Conservation (phyloP, 2,329 filamentous ascomycete species). For the Exophiala xenobiotica region DNA sequence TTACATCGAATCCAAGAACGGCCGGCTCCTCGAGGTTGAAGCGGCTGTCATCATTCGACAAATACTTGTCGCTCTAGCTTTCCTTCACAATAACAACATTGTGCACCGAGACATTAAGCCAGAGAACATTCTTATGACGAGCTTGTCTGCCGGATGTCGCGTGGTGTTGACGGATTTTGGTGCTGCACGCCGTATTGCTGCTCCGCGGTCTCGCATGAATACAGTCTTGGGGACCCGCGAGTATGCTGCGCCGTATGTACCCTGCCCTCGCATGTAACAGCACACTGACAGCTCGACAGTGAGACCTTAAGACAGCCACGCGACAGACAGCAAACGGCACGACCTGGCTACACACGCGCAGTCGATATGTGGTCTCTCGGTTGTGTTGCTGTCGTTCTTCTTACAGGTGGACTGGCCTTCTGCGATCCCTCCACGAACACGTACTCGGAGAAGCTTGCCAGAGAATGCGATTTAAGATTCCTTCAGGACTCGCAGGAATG, state of each 20-base stretch:
- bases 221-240: slow-evolving; percentile 56
- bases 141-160: slow-evolving; percentile 49
- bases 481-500: slow-evolving; percentile 48
- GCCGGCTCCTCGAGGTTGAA: slow-evolving; percentile 49
- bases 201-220: slow-evolving; percentile 48
- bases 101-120: slow-evolving; percentile 64
- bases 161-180: slow-evolving; percentile 64
- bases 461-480: slow-evolving; percentile 43
- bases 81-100: slow-evolving; percentile 56
- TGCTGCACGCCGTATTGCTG: slow-evolving; percentile 45
- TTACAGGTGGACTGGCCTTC: slow-evolving; percentile 53
- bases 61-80: slow-evolving; percentile 57
- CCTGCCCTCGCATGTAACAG: neutral
- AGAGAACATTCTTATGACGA: slow-evolving; percentile 62
- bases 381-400: slow-evolving; percentile 51
- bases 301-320: slow-evolving; percentile 30
- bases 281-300: slow-evolving; percentile 19
- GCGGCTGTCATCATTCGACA: slow-evolving; percentile 57
- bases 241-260: slow-evolving; percentile 59
- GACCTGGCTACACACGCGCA: slow-evolving; percentile 51
- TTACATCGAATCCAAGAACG: slow-evolving; percentile 53
- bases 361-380: slow-evolving; percentile 66
- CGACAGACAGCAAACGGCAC: slow-evolving; percentile 23
- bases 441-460: slow-evolving; percentile 36
- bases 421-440: slow-evolving; percentile 35